Evolutionary conservation across 1,139 yeast species (phyloP), one percentile per base, ranked within the genome.

Genomic region (Hyphopichia burtonii): DNA sequence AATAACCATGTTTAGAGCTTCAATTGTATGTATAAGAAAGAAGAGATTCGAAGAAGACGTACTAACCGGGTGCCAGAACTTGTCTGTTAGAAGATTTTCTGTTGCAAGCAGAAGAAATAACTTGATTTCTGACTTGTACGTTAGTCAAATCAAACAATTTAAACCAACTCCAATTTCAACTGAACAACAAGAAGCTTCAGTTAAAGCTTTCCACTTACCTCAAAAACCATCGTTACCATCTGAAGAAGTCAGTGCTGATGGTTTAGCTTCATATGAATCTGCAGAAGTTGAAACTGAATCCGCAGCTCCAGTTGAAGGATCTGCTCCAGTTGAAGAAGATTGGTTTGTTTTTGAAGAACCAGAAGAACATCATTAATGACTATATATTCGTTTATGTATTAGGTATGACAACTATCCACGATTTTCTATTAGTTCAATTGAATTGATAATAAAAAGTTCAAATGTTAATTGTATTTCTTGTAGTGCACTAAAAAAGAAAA

Each of bases 281-380:
- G 74, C 84, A 46, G 78, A 80, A 48, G 97, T 90, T 51, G 96
- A 88, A 65, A 86, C 86, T 52, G 73, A 68, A 51, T 55, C 69
- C 41, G 63, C 59, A 49, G 60, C 72, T 43, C 55, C 71, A 36
- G 60, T 72, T 39, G 58, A 69, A 40, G 66, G 65, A 45, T 68
- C 71, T 51, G 68, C 71, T 37, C 70, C 74, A 47, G 72, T 74
- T 44, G 77, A 78, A 56, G 95, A 86, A 67, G 91, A 86, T 73
- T 84, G 90, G 90, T 80, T 84, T 56, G 91, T 84, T 47, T 83
- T 83, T 69, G 93, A 79, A 71, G 91, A 84, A 71, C 86, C 82
- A 50, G 88, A 80, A 59, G 91, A 81, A 58, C 78, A 76, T 60
- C 87, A 83, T 61, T 60, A 59, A 50, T 37, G 22, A 40, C 44